Evolutionary conservation across 257 asterid genomes (phyloP), one percentile per base, ranked within the genome.

Genomic region (Penstemon barbatus): DNA sequence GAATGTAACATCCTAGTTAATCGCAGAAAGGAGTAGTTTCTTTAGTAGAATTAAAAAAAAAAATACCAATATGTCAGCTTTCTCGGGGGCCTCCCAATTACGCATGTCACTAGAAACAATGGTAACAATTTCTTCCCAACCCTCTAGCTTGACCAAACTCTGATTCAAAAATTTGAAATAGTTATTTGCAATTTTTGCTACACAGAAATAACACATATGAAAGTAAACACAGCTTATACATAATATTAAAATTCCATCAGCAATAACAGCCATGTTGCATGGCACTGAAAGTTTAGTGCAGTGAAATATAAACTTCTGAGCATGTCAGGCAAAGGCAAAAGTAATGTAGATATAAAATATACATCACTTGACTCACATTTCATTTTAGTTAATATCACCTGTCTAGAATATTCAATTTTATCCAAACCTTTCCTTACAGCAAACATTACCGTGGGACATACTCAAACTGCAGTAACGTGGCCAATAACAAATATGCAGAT

Each of bases 141-240:
- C 95, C 83, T 94, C 99, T 50, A 94, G 82, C 89, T 87, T 94
- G 75, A 94, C 86, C 85, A 94, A 83, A 81, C 96, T 91, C 99
- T 94, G 88, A 70, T 55, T 54, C 65, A 58, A 55, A 63, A 53
- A 82, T 53, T 72, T 70, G 46, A 43, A 59, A 59, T 40, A 18
- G 0, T 13, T 41, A 74, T 37, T 57, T 48, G 58, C 57, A 63
- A 58, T 71, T 57, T 15, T 57, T 50, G 65, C 59, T 70, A 57
- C 25, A 61, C 33, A 25, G 3, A 25, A 2, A 25, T 1, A 25
- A 25, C 9, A 15, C 55, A 68, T 19, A 68, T 7, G 42, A 43
- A 36, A 62, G 50, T 8, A 51, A 59, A 57, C 57, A 57, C 48
- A 71, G 49, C 68, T 68, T 61, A 65, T 52, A 37, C 42, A 37